Conservation (phyloP, 2,329 filamentous ascomycete species). For the Alternaria arborescens region DNA sequence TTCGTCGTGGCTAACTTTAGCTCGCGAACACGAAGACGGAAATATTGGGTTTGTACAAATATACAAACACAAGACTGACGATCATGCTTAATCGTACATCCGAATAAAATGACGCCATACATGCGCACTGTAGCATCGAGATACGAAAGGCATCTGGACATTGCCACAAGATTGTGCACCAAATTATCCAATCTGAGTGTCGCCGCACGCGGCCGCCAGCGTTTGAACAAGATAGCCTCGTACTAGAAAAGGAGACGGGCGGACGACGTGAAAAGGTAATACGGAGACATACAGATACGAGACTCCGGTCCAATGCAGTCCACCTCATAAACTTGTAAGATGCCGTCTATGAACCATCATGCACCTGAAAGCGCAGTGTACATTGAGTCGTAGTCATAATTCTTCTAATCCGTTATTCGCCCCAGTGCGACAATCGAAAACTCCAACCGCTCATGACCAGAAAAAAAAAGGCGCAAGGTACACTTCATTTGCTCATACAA, state of each 20-base stretch:
- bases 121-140: neutral
- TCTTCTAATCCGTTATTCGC: neutral
- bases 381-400: neutral
- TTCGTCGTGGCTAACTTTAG: constrained; percentile 1
- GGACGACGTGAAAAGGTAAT: neutral
- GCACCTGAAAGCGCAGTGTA: constrained; percentile 1
- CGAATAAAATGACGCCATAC: neutral
- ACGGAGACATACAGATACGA: neutral
- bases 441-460: neutral
- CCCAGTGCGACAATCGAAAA: neutral
- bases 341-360: neutral
- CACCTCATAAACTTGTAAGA: neutral
- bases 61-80: neutral
- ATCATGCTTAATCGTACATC: neutral
- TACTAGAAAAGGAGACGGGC: neutral
- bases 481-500: neutral
- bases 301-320: neutral
- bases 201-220: neutral
- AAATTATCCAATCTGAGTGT: neutral
- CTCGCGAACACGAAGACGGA: neutral
- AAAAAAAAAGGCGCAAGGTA: neutral
- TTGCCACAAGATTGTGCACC: neutral
- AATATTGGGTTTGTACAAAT: neutral
- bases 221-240: neutral
- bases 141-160: neutral